phyloP scores from a whole-genome alignment of 2,329 filamentous ascomycete genomes.

The Epichloe sibirici region DNA sequence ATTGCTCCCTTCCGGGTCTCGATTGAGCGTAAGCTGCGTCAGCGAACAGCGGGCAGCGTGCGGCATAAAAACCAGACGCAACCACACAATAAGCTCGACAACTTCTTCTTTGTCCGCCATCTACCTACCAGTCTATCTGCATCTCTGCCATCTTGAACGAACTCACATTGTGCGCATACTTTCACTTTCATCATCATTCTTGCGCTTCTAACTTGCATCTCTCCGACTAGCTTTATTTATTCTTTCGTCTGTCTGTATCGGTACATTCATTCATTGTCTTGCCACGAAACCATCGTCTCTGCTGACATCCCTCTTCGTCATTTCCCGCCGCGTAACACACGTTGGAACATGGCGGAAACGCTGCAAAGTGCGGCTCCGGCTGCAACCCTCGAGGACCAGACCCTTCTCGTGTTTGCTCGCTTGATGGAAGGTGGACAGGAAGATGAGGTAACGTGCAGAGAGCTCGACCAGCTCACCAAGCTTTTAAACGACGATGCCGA shows the following conservation, averaged over 20 bases:
- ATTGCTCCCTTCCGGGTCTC: too few species aligned
- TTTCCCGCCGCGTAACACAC: background rate
- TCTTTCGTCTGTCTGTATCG: too few species aligned
- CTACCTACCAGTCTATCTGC: background rate
- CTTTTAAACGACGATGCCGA: constrained; percentile 44
- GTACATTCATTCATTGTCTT: too few species aligned
- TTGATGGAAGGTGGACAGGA: constrained; percentile 86
- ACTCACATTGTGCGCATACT: too few species aligned
- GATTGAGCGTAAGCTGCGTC: background rate
- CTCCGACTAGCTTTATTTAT: too few species aligned
- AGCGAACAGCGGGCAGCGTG: background rate
- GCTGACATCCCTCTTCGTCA: constrained; percentile 1
- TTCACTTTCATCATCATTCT: too few species aligned
- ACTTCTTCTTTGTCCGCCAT: background rate
- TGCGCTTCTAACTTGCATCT: too few species aligned
- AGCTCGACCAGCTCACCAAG: constrained; percentile 46
- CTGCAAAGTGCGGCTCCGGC: constrained; percentile 18
- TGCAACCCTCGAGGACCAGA: constrained; percentile 44
- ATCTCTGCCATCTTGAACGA: background rate
- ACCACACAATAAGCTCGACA: background rate
- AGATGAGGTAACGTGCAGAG: constrained; percentile 54
- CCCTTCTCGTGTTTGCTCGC: constrained; percentile 69
- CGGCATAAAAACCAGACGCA: background rate
- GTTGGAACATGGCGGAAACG: constrained; percentile 21
- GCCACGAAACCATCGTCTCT: background rate